Evolutionary conservation across 2,329 filamentous ascomycete genomes (phyloP), one percentile per base, ranked within the genome.

Genomic region (Colletotrichum tropicicola): DNA sequence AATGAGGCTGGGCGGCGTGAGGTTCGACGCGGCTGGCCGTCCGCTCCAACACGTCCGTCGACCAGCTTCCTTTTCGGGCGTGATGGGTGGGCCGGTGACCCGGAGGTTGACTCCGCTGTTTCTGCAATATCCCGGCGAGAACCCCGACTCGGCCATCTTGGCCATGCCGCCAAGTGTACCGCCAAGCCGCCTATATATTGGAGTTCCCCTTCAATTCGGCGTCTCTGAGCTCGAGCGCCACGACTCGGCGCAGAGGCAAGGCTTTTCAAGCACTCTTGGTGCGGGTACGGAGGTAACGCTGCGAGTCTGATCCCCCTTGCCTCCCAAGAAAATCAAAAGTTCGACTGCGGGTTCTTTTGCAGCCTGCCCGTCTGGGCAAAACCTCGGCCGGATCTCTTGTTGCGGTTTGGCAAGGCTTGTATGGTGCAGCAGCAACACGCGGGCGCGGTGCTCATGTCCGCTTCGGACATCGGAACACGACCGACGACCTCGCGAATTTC

Each of bases 141-240:
- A 15, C 43, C 51, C 59, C 52, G 43, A 62, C 35, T 57, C 52
- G 43, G 59, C 8, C 32, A 19, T 57, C 51, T 57, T 61, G 52
- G 10, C 43, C 43, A 32, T 49, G 52, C 52, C 25, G 59, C 59
- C 43, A 61, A 61, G 59, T 6, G 9, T 23, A 6, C 52, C 52
- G 59, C 59, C 59, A 61, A 61, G 59, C 15, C 41, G 59, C 32
- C 52, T 44, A 57, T 57, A 53, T 60, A 57, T 57, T 19, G 30
- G 15, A 17, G 30, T 39, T 27, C 52, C 25, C 25, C 23, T 39
- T 4, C 37, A 44, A 45, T 23, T 30, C 12, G 7, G 28, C 12
- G 8, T 30, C 28, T 30, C 28, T 30, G 28, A 7, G 8, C 28
- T 12, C 12, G 12, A 5, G 12, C 10, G 30, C 32, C 59, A 41